Base-by-base conservation (phyloP, 2,329 filamentous ascomycete genomes). In the Macroventuria anomochaeta region DNA sequence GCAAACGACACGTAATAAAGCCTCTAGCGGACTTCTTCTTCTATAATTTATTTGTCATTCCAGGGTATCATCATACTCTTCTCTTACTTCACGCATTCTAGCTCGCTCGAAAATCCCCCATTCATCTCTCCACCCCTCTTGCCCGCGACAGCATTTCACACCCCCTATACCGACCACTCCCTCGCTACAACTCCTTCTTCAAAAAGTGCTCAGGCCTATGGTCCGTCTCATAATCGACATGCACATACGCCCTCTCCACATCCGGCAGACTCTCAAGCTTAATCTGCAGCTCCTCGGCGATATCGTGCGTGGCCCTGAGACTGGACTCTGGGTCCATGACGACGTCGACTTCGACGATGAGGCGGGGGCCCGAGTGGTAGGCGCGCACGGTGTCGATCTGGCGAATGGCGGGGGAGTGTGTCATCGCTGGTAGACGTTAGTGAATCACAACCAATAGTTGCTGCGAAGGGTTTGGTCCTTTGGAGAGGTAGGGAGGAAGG, bases 171-270 rank as follows among this genome's bases (percentile, higher is more conserved):
- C 28, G 28, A 29, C 12, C 5, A 12, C 3, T 10, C 5, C 11
- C 28, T 33, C n/a, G n/a, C 37, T 72, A 86, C 39, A 87, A 67
- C 63, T 87, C 85, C 76, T 88, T 88, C 73, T 88, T 88, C 71
- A 85, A 73, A 54, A 70, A 87, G 72, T 88, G 93, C 79, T 97
- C 93, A 0, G 93, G 93, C 75, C 95, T 93, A 75, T 97, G 95
- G 15, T 89, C 92, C 3, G 93, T 97, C 79, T 97, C 95, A 67
- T 96, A 97, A 75, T 99, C 95, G 15, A 97, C 93, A 74, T 99
- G 95, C 17, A 97, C 95, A 72, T 97, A 97, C 0, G 92, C 92
- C 54, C 95, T 81, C 82, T 97, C 95, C 8, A 97, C 88, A 71
- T 96, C 88, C 0, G 95, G 93, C 59, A 99, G 76, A 51, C 88